These are phyloP conservation scores for Endoconidiophora polonica DNA, from an alignment of 2,329 filamentous ascomycete genomes.

Conservation along the genomic window DNA sequence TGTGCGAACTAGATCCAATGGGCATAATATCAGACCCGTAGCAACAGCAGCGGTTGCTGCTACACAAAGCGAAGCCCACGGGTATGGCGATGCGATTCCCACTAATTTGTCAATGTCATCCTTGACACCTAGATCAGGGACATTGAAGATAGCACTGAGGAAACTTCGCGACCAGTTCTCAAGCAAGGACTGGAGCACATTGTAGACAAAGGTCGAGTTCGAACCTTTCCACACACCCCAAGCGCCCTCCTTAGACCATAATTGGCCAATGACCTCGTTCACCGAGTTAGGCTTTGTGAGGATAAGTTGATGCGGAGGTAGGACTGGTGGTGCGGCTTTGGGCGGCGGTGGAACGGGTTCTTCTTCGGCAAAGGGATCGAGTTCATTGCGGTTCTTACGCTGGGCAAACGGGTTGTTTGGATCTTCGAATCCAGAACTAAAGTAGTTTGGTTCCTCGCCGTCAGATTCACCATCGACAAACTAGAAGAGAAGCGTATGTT, in stretches of 20 bases:
- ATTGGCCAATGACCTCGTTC: slow-evolving; percentile 67
- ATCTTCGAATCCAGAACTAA: slow-evolving; percentile 48
- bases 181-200: slow-evolving; percentile 65
- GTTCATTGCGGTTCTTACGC: slow-evolving; percentile 7
- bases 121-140: slow-evolving; percentile 65
- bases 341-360: slow-evolving; percentile 7
- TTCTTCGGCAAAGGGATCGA: slow-evolving; percentile 11
- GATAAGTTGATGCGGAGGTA: slow-evolving; percentile 43
- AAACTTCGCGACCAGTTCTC: slow-evolving; percentile 87
- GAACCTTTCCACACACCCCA: slow-evolving; percentile 92
- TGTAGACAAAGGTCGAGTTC: slow-evolving; percentile 85
- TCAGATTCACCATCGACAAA: slow-evolving; percentile 37
- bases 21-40: slow-evolving; percentile 67
- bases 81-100: slow-evolving; percentile 60
- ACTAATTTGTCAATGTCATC: slow-evolving; percentile 63
- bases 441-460: slow-evolving; percentile 68
- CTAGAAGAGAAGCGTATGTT: slow-evolving; percentile 2
- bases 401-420: slow-evolving; percentile 25
- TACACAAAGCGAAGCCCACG: slow-evolving; percentile 64
- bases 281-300: slow-evolving; percentile 66
- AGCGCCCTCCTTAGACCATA: slow-evolving; percentile 78
- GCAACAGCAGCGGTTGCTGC: slow-evolving; percentile 46
- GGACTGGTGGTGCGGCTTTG: slow-evolving; percentile 17
- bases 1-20: slow-evolving; percentile 79
- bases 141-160: slow-evolving; percentile 75